Base-by-base conservation (phyloP, 2,329 filamentous ascomycete species). In the Xylariaceae sp. region DNA sequence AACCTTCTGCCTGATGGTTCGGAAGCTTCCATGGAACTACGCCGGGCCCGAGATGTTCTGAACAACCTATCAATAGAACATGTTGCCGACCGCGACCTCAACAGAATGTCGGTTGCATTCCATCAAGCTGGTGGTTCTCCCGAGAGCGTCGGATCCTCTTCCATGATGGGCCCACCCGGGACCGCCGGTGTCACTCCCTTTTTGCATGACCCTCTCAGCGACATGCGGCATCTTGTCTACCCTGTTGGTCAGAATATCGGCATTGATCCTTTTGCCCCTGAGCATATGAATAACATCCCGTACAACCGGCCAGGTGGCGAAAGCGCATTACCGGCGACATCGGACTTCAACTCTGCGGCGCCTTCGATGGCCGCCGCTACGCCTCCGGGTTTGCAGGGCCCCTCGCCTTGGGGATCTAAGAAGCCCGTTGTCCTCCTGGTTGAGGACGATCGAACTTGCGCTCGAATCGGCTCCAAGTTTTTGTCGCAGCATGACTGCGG, bases 231-330 rank as follows among this genome's bases (percentile, higher is more conserved):
- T 64, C 83, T 95, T 56, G 92, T 97, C 8, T 97, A 97, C 71
- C 92, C 93, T 0, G 91, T 96, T 13, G 92, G 92, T 15, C 86
- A 92, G 65, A 94, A 88, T 0, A 90, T 95, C 65, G 92, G 92
- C 56, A 97, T 97, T 65, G 92, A 97, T 71, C 92, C 93, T 1
- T 94, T 96, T 81, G 92, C 93, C 71, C 88, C 90, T 67, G 92
- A 97, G 68, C 92, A 97, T 70, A 91, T 97, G 70, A 86, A 93
- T 76, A 96, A 96, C 72, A 95, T 97, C 58, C 91, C 92, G 0
- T 97, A 96, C 71, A 81, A 88, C 7, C 90, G 84, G 13, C 80
- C 89, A 2, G 90, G 88, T 59, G 79, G 80, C 54, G 76, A 79
- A 2, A 77, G 72, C 51, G 66, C 72, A 3, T 66, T 76, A 53